Base-by-base conservation (phyloP, 1,139 yeast genomes). In the Saccharomycopsis crataegensis region DNA sequence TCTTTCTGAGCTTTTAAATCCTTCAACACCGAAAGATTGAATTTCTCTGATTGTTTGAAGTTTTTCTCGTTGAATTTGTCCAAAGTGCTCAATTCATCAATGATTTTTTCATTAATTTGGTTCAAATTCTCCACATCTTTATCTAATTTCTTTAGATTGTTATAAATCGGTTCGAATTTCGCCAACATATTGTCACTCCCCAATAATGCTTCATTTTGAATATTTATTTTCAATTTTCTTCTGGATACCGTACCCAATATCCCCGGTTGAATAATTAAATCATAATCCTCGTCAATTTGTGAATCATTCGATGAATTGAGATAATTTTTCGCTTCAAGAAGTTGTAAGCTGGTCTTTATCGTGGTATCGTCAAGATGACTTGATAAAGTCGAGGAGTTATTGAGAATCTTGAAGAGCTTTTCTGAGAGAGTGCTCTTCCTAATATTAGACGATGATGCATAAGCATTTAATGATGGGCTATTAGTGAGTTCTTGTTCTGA, bases 151-250 rank as follows among this genome's bases (percentile, higher is more conserved):
- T 58, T 59, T 31, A 63, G 64, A 46, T 72, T 74, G 50, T 69
- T 71, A 12, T 82, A 76, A 9, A 80, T 71, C 1, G 86, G 82
- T 54, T 74, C 77, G 61, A 82, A 87, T 54, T 81, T 86, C 60
- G 78, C 80, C 53, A 90, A 70, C 0, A 81, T 73, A 14, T 68
- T 63, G 4, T 79, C 70, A 61, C 87, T 88, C 53, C 79, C 79
- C 59, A 77, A 79, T 55, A 89, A 71, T n/a, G 46, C 88, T 71
- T 86, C 90, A n/a, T 74, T 74, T 62, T 89, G 96, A 14, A 89
- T 73, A 51, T 78, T 80, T 47, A 89, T 81, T 53, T 89, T 74
- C 55, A 89, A 70, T 49, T 80, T 76, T 60, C 86, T 76, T 67
- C 81, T 68, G 3, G 80, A 69, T 42, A 80, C 70, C 1, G 81